phyloP scores from a whole-genome alignment of 345 rosid genomes.

The Eucalyptus cloeziana region DNA sequence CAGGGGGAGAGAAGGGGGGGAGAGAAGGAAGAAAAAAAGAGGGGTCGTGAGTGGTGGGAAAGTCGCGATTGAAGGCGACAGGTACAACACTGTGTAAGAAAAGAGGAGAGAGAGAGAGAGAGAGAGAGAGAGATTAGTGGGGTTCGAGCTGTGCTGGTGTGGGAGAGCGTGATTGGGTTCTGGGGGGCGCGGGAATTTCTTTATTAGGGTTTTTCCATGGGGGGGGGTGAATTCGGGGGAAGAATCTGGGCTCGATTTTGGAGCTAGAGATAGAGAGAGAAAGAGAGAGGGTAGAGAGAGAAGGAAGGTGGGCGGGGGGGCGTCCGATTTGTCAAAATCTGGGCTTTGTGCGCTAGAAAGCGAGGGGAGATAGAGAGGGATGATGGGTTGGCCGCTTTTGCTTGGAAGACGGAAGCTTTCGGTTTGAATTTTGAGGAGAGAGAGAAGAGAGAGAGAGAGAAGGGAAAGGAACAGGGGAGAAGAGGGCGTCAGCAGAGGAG shows the following conservation, averaged over 20 bases:
- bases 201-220: neutral
- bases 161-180: neutral
- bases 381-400: neutral
- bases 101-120: neutral
- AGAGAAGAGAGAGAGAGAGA: neutral
- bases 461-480: neutral
- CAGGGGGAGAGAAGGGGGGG: neutral
- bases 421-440: neutral
- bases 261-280: neutral
- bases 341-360: neutral
- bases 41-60: constrained; percentile 28
- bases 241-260: neutral
- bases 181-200: neutral
- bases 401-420: neutral
- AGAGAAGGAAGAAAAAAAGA: neutral
- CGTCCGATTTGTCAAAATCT: neutral
- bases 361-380: neutral
- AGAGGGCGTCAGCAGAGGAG: neutral
- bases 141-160: constrained; percentile 10
- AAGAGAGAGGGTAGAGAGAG: neutral
- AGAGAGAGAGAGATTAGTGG: constrained; percentile 23
- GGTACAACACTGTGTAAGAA: constrained; percentile 35
- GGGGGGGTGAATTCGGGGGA: neutral
- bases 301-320: neutral
- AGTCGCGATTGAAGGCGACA: constrained; percentile 96